Evolutionary conservation across 2,329 filamentous ascomycete species (phyloP).

Genomic region (Thermothelomyces thermophilus): DNA sequence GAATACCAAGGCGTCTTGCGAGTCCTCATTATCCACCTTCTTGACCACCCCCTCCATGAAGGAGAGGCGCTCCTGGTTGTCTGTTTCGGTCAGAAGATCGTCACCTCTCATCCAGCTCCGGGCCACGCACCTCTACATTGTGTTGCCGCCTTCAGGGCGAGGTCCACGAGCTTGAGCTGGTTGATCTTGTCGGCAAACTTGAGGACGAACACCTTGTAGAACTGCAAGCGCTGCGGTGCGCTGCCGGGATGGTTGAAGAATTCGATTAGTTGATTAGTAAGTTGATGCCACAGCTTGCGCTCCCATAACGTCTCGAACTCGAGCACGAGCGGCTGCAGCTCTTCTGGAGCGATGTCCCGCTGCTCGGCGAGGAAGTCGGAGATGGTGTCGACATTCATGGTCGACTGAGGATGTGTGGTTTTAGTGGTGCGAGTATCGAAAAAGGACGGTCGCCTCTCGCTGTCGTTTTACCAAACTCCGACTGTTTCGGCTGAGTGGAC

Average conservation of each 20-base stretch:
- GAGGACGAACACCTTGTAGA: conserved; percentile 92
- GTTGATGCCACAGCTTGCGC: conserved; percentile 97
- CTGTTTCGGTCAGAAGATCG: conserved; percentile 39
- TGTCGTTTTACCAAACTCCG: not conserved
- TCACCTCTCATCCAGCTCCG: too few species aligned
- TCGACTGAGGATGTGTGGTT: not conserved
- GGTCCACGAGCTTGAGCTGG: conserved; percentile 89
- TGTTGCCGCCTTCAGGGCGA: conserved; percentile 80
- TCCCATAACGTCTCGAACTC: conserved; percentile 97
- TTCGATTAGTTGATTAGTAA: conserved; percentile 79
- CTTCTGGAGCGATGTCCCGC: conserved; percentile 78
- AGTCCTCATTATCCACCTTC: conserved; percentile 85
- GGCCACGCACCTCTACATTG: conserved; percentile 74
- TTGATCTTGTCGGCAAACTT: conserved; percentile 99
- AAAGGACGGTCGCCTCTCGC: not conserved
- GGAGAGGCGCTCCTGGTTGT: conserved; percentile 74
- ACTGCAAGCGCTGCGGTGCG: conserved; percentile 72
- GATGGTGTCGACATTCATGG: conserved; percentile 81
- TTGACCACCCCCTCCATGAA: conserved; percentile 80
- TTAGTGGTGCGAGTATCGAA: not conserved
- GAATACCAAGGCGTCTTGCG: conserved; percentile 93
- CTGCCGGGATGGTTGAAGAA: conserved; percentile 84
- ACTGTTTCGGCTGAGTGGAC: not conserved
- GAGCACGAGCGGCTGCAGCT: conserved; percentile 81
- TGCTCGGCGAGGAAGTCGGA: conserved; percentile 87